These are phyloP conservation scores for Acacia melanoxylon DNA, from an alignment of 306 rosid genomes.

Conservation along the genomic window DNA sequence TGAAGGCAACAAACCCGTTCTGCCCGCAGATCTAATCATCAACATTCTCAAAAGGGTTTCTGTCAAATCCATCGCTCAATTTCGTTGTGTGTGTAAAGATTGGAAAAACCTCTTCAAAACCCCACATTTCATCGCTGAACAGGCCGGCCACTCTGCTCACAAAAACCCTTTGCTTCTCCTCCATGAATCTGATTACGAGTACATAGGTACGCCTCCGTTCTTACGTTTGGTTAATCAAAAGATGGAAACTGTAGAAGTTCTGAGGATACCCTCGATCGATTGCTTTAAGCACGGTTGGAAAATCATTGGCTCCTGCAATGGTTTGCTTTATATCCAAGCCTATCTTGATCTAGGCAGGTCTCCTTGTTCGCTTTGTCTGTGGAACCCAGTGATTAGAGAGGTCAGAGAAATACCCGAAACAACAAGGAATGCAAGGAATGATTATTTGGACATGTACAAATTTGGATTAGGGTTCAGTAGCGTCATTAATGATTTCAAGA, in stretches of 20 bases:
- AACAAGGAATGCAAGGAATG: background rate
- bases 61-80: background rate
- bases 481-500: too few species aligned
- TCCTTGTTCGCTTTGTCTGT: background rate
- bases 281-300: background rate
- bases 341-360: too few species aligned
- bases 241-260: background rate
- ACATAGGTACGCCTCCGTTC: too few species aligned
- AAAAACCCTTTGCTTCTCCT: background rate
- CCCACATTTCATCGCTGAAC: background rate
- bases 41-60: background rate
- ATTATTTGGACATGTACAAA: background rate
- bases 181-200: background rate
- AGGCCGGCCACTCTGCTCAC: background rate
- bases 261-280: background rate
- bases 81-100: background rate
- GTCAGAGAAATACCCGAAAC: background rate
- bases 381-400: background rate
- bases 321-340: background rate
- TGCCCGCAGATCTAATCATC: background rate
- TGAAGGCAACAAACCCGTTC: background rate
- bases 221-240: background rate
- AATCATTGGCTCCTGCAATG: background rate
- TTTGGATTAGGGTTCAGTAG: background rate
- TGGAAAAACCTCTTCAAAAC: background rate